phyloP scores from a whole-genome alignment of 345 rosid species.

The Mangifera indica region DNA sequence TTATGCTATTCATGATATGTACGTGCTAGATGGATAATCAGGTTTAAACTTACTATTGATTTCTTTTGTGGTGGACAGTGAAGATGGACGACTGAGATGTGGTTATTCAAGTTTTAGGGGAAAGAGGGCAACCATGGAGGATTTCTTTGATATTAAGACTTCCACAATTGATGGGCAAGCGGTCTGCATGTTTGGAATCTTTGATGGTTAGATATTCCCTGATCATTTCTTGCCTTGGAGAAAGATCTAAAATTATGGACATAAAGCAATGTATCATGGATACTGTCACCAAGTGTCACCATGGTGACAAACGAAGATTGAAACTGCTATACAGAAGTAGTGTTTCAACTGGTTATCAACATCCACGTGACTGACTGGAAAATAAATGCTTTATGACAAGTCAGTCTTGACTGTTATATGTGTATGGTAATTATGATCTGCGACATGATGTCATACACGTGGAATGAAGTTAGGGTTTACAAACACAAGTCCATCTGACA shows the following conservation, averaged over 20 bases:
- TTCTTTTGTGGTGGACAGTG: constrained; percentile 53
- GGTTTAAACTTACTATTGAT: constrained; percentile 1
- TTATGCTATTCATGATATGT: neutral
- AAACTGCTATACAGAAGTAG: neutral
- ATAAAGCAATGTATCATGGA: constrained; percentile 1
- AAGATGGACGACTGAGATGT: constrained; percentile 84
- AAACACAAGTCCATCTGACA: neutral
- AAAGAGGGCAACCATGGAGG: constrained; percentile 95
- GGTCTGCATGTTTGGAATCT: constrained; percentile 93
- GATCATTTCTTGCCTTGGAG: constrained; percentile 12
- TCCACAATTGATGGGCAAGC: constrained; percentile 67
- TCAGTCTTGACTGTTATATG: neutral
- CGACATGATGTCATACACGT: constrained; percentile 5
- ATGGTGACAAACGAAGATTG: constrained; percentile 12
- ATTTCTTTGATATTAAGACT: constrained; percentile 76
- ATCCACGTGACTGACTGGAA: constrained; percentile 5
- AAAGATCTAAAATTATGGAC: constrained; percentile 6
- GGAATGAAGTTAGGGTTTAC: neutral
- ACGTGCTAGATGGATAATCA: neutral
- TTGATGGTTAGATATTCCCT: constrained; percentile 74
- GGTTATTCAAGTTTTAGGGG: constrained; percentile 96
- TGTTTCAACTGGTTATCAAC: constrained; percentile 14
- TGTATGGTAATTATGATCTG: constrained; percentile 4
- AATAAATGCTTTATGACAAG: constrained; percentile 8
- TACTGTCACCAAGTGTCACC: constrained; percentile 8